phyloP scores from a whole-genome alignment of 2,329 filamentous ascomycete species.

The Lecanosticta acicola region DNA sequence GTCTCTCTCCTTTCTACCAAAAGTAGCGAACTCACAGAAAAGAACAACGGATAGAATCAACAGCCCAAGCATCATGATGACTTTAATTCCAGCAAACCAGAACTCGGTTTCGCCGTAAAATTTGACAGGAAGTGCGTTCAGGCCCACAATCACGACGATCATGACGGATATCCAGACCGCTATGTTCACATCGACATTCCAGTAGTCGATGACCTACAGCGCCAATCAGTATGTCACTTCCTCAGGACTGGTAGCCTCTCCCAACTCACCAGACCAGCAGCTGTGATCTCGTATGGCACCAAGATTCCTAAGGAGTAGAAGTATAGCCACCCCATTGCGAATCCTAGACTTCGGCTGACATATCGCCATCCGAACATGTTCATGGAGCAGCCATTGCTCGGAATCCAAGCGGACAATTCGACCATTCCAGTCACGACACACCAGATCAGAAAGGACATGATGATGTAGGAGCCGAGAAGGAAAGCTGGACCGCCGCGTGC shows the following conservation, averaged over 20 bases:
- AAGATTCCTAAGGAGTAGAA: conserved; percentile 38
- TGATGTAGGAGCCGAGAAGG: conserved; percentile 37
- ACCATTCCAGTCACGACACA: conserved; percentile 45
- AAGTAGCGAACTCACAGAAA: conserved; percentile 36
- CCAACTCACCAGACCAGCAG: conserved; percentile 27
- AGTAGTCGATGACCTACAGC: conserved; percentile 30
- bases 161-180: conserved; percentile 36
- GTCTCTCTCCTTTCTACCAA: not conserved
- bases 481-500: conserved; percentile 37
- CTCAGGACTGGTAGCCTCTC: no score
- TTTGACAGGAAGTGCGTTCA: conserved; percentile 46
- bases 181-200: conserved; percentile 36
- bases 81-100: conserved; percentile 45
- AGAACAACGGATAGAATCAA: conserved; percentile 50
- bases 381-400: conserved; percentile 49
- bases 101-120: conserved; percentile 51
- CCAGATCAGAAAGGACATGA: conserved; percentile 41
- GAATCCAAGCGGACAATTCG: conserved; percentile 57
- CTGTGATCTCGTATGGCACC: conserved; percentile 35
- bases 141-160: conserved; percentile 36
- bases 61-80: conserved; percentile 48
- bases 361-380: conserved; percentile 44
- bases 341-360: conserved; percentile 40
- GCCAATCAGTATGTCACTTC: not conserved
- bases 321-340: conserved; percentile 43